A percentile compares a stretch with the other conserved stretches of the same genome.
These are phyloP conservation scores for Prunella vulgaris DNA, from an alignment of 257 asterid species.

Conservation along the genomic window DNA sequence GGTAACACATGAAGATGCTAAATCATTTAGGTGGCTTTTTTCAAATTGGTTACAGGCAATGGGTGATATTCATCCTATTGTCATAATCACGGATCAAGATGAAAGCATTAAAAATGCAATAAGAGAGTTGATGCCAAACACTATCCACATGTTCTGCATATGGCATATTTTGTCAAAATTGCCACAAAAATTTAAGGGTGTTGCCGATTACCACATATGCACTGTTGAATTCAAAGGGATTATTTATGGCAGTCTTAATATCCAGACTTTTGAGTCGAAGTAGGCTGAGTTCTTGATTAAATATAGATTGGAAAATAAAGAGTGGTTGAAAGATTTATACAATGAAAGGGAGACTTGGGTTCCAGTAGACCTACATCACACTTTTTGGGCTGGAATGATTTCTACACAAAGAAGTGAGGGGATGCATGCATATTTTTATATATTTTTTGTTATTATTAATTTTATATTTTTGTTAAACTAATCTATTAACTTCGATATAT, in stretches of 20 bases:
- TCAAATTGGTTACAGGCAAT: too few species aligned
- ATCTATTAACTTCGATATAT: too few species aligned
- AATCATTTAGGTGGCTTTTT: too few species aligned
- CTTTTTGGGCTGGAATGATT: not conserved
- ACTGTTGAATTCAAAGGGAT: not conserved
- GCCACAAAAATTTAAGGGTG: not conserved
- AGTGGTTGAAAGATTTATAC: not conserved
- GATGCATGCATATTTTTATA: not conserved
- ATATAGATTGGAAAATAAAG: not conserved
- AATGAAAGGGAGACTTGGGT: too few species aligned
- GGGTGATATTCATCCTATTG: too few species aligned
- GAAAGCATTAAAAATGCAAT: too few species aligned
- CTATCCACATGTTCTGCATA: not conserved
- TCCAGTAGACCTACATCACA: too few species aligned
- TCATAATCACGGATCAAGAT: too few species aligned
- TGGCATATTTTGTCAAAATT: not conserved
- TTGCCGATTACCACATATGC: not conserved
- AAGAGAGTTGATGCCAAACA: not conserved
- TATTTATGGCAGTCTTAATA: not conserved
- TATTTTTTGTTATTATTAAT: too few species aligned
- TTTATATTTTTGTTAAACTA: too few species aligned
- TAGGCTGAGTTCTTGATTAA: not conserved
- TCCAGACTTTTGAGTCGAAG: not conserved
- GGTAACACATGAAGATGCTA: too few species aligned
- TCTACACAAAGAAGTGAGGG: not conserved